Conservation (phyloP, 2,329 filamentous ascomycete genomes). For the Colletotrichum melonis region DNA sequence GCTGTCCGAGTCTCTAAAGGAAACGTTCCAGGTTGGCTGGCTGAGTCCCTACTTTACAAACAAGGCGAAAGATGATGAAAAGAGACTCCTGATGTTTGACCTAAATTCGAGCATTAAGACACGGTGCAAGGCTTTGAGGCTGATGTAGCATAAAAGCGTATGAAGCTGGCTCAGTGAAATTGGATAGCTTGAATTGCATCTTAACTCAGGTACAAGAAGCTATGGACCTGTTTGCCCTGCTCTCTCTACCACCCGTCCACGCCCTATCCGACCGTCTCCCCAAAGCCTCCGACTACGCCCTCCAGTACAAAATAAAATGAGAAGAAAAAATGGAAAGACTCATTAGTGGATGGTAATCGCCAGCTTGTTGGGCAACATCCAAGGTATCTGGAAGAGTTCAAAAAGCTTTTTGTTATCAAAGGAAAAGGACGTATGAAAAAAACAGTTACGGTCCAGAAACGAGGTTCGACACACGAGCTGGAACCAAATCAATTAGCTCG, state of each 20-base stretch:
- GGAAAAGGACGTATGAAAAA: conserved; percentile 11
- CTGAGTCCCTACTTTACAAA: too few species aligned
- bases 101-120: too few species aligned
- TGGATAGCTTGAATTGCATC: neutral
- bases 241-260: conserved; percentile 4
- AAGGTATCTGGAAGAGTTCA: conserved; percentile 30
- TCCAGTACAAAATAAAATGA: conserved; percentile 4
- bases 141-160: too few species aligned
- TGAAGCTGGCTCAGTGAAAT: neutral
- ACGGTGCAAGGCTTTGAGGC: too few species aligned
- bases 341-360: conserved; percentile 7
- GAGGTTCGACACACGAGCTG: neutral
- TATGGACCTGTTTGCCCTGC: conserved; percentile 1
- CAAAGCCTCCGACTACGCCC: conserved; percentile 16
- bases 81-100: too few species aligned
- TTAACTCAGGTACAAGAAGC: neutral
- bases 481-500: conserved; percentile 28
- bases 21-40: too few species aligned
- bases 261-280: neutral
- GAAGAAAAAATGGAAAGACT: neutral
- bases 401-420: conserved; percentile 19
- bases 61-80: too few species aligned
- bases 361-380: conserved; percentile 3
- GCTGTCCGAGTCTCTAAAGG: too few species aligned
- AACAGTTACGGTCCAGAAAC: neutral